These are phyloP conservation scores for Candida michaelii DNA, from an alignment of 805 yeast genomes.

Conservation along the genomic window DNA sequence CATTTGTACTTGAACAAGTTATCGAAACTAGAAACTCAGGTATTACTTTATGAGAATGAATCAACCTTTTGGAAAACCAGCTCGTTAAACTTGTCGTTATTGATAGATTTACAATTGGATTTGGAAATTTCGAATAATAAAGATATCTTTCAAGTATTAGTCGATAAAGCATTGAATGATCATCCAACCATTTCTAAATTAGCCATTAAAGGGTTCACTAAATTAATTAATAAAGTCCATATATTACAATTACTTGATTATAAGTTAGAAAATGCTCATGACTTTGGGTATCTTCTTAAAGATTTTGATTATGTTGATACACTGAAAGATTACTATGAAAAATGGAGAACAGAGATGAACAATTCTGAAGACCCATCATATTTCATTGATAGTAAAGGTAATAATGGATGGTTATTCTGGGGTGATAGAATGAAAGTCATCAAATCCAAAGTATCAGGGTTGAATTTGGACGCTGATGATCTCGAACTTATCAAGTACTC, in stretches of 20 bases:
- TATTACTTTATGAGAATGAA: conserved; percentile 24
- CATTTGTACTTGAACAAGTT: conserved; percentile 40
- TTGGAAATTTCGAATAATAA: conserved; percentile 47
- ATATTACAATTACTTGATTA: conserved; percentile 48
- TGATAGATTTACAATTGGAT: conserved; percentile 54
- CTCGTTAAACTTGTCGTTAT: conserved; percentile 46
- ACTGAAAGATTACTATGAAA: conserved; percentile 31
- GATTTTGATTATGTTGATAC: conserved; percentile 47
- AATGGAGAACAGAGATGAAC: conserved; percentile 52
- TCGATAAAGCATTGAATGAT: conserved; percentile 49
- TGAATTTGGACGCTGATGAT: conserved; percentile 39
- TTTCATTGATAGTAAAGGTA: conserved; percentile 57
- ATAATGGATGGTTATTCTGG: conserved; percentile 78
- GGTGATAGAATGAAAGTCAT: conserved; percentile 52
- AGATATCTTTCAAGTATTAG: conserved; percentile 43
- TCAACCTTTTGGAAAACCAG: conserved; percentile 59
- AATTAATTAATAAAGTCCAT: conserved; percentile 48
- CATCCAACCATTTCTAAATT: conserved; percentile 68
- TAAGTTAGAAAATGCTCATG: conserved; percentile 44
- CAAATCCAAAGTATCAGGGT: conserved; percentile 27
- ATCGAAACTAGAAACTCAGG: conserved; percentile 39
- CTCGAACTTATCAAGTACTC: conserved; percentile 37
- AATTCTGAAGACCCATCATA: conserved; percentile 47
- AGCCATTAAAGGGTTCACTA: conserved; percentile 59
- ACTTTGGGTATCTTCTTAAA: conserved; percentile 30